Percentiles rank a stretch among this genome's conserved stretches.
phyloP scores from a whole-genome alignment of 2,329 filamentous ascomycete species.

The Hymenoscyphus fraxineus region DNA sequence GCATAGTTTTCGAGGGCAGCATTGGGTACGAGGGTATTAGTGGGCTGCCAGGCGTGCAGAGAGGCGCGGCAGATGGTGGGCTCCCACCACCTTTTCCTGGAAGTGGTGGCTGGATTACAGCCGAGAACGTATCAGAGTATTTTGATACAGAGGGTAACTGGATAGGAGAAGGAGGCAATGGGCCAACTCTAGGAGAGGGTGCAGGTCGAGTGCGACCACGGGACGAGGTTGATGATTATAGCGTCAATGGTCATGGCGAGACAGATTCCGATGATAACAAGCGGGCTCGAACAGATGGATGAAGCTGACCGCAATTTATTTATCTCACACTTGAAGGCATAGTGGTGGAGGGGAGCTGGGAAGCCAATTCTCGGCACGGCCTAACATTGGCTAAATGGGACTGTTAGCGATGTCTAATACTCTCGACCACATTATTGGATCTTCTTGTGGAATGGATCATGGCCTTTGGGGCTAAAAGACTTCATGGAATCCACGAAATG shows the following conservation, averaged over 20 bases:
- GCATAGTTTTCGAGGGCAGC: slow-evolving; percentile 54
- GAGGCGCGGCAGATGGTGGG: slow-evolving; percentile 45
- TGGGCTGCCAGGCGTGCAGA: slow-evolving; percentile 53
- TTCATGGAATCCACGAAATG: background rate
- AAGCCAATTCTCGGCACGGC: background rate
- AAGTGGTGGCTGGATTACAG: slow-evolving; percentile 81
- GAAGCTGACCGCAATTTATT: background rate
- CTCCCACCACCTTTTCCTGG: slow-evolving; percentile 67
- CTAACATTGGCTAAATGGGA: slow-evolving; percentile 1
- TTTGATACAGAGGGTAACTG: slow-evolving; percentile 80
- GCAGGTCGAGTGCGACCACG: slow-evolving; percentile 54
- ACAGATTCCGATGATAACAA: slow-evolving; percentile 45
- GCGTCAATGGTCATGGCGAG: slow-evolving; percentile 41
- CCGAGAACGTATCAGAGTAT: slow-evolving; percentile 82
- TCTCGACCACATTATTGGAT: slow-evolving; percentile 1
- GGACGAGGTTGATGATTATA: slow-evolving; percentile 50
- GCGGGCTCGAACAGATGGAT: slow-evolving; percentile 44
- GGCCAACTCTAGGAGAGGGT: slow-evolving; percentile 56
- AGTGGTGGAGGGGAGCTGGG: background rate
- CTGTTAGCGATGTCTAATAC: background rate
- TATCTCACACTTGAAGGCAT: background rate
- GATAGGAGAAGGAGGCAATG: slow-evolving; percentile 46
- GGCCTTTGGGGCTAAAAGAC: background rate
- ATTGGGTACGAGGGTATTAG: slow-evolving; percentile 51
- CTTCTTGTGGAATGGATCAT: background rate